Conservation (phyloP, 805 yeast genomes). For the Brettanomyces anomalus region DNA sequence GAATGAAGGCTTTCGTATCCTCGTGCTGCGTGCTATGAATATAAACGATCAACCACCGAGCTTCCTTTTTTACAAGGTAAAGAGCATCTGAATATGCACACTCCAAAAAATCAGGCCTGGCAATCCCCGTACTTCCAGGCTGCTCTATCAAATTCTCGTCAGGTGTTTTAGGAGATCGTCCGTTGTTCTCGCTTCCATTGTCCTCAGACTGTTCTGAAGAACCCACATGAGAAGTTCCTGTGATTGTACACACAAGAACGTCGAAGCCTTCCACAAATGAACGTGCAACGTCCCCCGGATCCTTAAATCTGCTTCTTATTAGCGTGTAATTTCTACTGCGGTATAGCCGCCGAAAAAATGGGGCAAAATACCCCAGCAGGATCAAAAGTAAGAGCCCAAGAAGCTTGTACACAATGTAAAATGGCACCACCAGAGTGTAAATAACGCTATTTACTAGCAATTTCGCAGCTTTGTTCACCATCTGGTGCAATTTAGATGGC, state of each 20-base stretch:
- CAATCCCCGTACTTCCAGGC: slow-evolving; percentile 8
- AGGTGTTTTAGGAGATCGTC: background rate
- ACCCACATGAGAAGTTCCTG: background rate
- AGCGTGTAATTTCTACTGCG: slow-evolving; percentile 14
- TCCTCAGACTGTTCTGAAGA: background rate
- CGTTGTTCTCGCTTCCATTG: background rate
- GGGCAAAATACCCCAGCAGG: slow-evolving; percentile 12
- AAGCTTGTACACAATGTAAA: slow-evolving; percentile 15
- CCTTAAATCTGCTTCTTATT: slow-evolving; percentile 9
- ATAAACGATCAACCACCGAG: slow-evolving; percentile 64
- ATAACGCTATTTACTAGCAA: slow-evolving; percentile 9
- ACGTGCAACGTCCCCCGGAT: slow-evolving; percentile 27
- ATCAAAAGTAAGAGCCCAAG: slow-evolving; percentile 13
- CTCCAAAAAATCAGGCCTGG: slow-evolving; percentile 41
- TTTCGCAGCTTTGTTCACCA: slow-evolving; percentile 8
- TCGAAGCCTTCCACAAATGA: slow-evolving; percentile 25
- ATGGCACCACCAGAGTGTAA: slow-evolving; percentile 18
- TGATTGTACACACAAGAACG: slow-evolving; percentile 20
- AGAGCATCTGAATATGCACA: slow-evolving; percentile 80
- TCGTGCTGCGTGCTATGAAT: slow-evolving; percentile 69
- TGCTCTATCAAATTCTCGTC: background rate
- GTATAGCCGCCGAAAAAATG: slow-evolving; percentile 16
- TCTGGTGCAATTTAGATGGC: slow-evolving; percentile 12
- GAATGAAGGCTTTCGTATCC: slow-evolving; percentile 42
- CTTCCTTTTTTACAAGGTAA: slow-evolving; percentile 56